phyloP scores from a whole-genome alignment of 345 rosid genomes.

The Heritiera fomes region DNA sequence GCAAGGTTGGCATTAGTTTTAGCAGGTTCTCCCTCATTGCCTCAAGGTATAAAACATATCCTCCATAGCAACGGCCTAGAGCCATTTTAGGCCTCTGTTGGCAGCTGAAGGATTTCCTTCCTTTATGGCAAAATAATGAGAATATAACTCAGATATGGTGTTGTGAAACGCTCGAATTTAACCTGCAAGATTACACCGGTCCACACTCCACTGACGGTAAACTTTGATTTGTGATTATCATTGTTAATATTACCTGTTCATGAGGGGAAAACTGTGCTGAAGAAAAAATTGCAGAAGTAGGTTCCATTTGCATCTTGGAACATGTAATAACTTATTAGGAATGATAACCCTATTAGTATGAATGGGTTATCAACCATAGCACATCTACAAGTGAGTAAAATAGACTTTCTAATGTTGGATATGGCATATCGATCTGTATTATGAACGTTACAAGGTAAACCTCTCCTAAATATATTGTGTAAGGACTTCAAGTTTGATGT shows the following conservation, averaged over 20 bases:
- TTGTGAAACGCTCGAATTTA: no score
- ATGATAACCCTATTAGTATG: background rate
- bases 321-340: background rate
- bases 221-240: background rate
- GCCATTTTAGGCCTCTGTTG: background rate
- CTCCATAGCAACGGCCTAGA: background rate
- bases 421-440: background rate
- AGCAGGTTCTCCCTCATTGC: background rate
- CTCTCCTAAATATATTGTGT: background rate
- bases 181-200: background rate
- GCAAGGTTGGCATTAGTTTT: background rate
- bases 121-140: background rate
- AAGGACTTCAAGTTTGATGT: slow-evolving; percentile 1
- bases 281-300: background rate
- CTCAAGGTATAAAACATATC: background rate
- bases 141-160: no score
- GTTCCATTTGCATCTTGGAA: background rate
- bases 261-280: background rate
- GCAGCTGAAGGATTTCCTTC: background rate
- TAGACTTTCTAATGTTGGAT: background rate
- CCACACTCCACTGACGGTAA: background rate
- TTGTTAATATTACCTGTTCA: no score
- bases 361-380: background rate
- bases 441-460: background rate
- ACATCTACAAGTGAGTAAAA: background rate